Evolutionary conservation across 805 yeast genomes (phyloP).

Genomic region (Wickerhamiella lipophila): DNA sequence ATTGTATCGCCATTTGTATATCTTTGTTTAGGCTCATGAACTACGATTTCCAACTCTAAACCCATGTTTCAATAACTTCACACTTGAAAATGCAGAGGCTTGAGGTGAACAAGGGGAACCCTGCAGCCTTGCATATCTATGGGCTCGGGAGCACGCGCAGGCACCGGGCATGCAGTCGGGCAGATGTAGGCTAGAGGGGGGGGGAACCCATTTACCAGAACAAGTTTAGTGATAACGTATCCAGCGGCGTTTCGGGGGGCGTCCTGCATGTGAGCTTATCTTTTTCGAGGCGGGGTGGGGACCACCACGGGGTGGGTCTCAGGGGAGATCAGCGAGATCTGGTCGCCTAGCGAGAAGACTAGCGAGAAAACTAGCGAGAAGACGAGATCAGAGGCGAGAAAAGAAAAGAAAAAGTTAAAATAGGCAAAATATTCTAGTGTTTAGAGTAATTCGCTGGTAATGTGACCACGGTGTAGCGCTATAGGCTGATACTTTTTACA

Average conservation of each 20-base stretch:
- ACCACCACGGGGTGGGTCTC: background rate
- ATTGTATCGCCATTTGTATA: conserved; percentile 6
- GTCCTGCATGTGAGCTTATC: background rate
- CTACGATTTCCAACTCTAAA: conserved; percentile 2
- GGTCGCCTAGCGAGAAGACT: too few species aligned
- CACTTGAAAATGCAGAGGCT: background rate
- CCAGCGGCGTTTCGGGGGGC: background rate
- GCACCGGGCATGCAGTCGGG: conserved; percentile 3
- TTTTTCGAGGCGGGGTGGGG: background rate
- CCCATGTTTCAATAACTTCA: background rate
- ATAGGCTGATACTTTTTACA: too few species aligned
- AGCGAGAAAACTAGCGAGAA: too few species aligned
- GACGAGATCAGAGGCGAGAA: too few species aligned
- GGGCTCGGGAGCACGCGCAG: conserved; percentile 3
- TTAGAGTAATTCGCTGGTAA: too few species aligned
- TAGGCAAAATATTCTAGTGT: too few species aligned
- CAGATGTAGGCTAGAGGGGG: background rate
- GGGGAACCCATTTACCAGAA: background rate
- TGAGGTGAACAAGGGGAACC: background rate
- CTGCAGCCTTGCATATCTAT: background rate
- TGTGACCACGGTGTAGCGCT: too few species aligned
- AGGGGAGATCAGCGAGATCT: too few species aligned
- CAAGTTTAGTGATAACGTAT: background rate
- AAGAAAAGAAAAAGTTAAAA: too few species aligned
- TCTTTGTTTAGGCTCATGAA: conserved; percentile 2